Base-by-base conservation (phyloP, 202 grass and related monocot genomes). In the Saccharum hybrid region DNA sequence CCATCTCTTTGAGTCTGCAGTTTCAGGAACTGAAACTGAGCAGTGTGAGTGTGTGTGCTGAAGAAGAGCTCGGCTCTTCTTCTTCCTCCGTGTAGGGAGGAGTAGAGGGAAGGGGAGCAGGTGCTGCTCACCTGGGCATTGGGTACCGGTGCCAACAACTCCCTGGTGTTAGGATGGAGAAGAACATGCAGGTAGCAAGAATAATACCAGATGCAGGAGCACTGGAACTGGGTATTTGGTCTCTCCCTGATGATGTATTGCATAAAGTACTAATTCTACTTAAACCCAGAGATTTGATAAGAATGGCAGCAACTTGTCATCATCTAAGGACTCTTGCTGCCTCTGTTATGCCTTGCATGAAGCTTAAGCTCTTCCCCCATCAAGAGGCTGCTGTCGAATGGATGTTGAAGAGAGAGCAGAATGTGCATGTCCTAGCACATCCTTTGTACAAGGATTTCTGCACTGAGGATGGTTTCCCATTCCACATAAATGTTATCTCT, bases 301-400 rank as follows among this genome's bases (percentile, higher is more conserved):
- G 86, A 67, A 74, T 87, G 85, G 87, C 93, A 67, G 81, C 81
- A 43, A 95, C 81, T 49, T 96, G 96, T 90, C 93, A 81, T 68
- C 93, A 98, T 83, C 52, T 98, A 54, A 92, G 93, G 76, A 48
- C 51, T 63, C 86, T 98, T 82, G 81, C 96, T 89, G 38, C 78
- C 62, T 90, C 88, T 76, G 68, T 94, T 66, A 98, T 98, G 89
- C 96, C 96, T 66, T 92, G 85, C 72, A 98, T 96, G 89, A 96
- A 96, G 71, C 96, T 94, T 82, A 98, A 94, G 84, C 93, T 96
- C 79, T 98, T 95, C 82, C 91, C 93, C 41, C 93, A 98, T 79
- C 96, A 98, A 86, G 93, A 98, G 81, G 93, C 89, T 0, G 96
- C 96, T 83, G 72, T 98, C 1, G 89, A 98, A 65, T 96, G 96